Conservation (phyloP, 495 filamentous ascomycete species). For the Penicillium argentinense region DNA sequence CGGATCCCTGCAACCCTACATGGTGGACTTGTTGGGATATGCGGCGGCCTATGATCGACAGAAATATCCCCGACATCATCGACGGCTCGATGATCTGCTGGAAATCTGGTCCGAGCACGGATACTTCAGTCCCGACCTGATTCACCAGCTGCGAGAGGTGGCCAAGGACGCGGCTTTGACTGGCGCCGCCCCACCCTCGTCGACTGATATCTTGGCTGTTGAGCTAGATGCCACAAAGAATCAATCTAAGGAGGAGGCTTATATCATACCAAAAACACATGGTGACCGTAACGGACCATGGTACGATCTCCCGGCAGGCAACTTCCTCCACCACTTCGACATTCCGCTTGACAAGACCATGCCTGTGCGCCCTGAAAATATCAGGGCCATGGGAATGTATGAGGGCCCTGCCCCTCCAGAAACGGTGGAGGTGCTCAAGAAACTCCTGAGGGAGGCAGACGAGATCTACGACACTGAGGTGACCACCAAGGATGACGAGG, state of each 20-base stretch:
- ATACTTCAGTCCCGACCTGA: constrained; percentile 62
- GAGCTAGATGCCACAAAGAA: constrained; percentile 23
- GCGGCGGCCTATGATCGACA: constrained; percentile 59
- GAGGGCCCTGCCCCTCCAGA: constrained; percentile 67
- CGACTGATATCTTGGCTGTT: constrained; percentile 24
- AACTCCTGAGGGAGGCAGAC: constrained; percentile 66
- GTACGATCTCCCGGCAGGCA: constrained; percentile 84
- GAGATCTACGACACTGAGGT: constrained; percentile 52
- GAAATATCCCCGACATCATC: constrained; percentile 64
- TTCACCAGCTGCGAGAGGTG: constrained; percentile 60
- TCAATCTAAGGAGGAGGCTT: constrained; percentile 51
- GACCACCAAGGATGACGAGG: constrained; percentile 36
- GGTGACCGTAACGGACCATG: constrained; percentile 74
- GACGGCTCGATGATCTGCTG: constrained; percentile 64
- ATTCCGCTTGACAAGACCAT: no score
- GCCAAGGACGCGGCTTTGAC: constrained; percentile 46
- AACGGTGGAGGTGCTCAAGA: constrained; percentile 65
- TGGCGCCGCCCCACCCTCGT: constrained; percentile 16
- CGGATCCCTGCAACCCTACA: constrained; percentile 56
- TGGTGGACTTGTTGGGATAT: constrained; percentile 60
- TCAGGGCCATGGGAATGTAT: constrained; percentile 74
- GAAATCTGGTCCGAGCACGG: constrained; percentile 68
- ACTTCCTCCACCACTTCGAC: constrained; percentile 75
- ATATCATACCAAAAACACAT: constrained; percentile 71
- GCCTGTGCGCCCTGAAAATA: constrained; percentile 67